These are phyloP conservation scores for Macrophomina pseudophaseolina DNA, from an alignment of 2,329 filamentous ascomycete genomes.

Conservation along the genomic window DNA sequence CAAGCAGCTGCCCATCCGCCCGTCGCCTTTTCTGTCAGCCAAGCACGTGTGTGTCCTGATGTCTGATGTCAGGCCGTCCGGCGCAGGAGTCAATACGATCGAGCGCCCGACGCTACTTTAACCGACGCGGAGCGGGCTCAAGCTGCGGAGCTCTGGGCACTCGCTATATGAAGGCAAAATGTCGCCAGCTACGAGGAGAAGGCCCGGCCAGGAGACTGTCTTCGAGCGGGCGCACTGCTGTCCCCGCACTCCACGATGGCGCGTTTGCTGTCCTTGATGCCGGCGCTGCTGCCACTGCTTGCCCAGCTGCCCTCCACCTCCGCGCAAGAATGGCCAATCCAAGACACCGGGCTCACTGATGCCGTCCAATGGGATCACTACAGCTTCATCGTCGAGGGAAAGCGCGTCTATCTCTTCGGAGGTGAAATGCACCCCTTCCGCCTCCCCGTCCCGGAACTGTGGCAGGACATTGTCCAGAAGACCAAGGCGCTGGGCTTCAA, in stretches of 20 bases:
- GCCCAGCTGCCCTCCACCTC: conserved; percentile 6
- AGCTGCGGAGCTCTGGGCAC: not conserved
- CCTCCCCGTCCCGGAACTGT: conserved; percentile 56
- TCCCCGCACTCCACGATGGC: not conserved
- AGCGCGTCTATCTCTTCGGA: conserved; percentile 58
- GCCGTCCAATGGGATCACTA: conserved; percentile 61
- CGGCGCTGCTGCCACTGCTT: conserved; percentile 1
- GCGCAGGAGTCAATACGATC: not conserved
- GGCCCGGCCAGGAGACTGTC: not conserved
- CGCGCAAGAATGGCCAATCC: conserved; percentile 50
- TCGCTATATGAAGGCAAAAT: not conserved
- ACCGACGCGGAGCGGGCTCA: not conserved
- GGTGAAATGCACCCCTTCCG: conserved; percentile 62
- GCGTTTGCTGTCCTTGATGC: not conserved
- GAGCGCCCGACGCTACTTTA: not conserved
- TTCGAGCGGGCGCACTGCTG: not conserved
- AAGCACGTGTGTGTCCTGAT: not conserved
- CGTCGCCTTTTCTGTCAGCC: not conserved
- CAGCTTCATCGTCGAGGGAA: conserved; percentile 58
- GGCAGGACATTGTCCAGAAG: conserved; percentile 57
- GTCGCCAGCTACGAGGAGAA: not conserved
- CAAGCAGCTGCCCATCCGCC: not conserved
- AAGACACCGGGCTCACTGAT: conserved; percentile 54
- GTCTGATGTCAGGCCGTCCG: not conserved
- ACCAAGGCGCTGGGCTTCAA: conserved; percentile 59